phyloP scores from a whole-genome alignment of 768 basidiomycete species.

The Clathrus columnatus region DNA sequence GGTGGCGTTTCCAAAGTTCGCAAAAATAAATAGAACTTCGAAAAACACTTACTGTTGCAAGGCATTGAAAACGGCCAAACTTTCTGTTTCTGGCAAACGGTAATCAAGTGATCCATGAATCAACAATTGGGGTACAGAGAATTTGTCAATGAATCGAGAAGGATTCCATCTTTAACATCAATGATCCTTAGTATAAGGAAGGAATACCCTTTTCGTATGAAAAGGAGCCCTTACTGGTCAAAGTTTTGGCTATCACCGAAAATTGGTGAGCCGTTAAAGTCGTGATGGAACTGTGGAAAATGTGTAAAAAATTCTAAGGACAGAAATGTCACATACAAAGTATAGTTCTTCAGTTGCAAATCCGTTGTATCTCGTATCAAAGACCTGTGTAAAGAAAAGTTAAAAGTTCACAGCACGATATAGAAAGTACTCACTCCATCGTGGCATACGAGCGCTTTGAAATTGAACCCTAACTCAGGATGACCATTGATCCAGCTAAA shows the following conservation, averaged over 20 bases:
- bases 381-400: constrained; percentile 36
- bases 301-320: not conserved
- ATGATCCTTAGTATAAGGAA: not conserved
- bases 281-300: constrained; percentile 63
- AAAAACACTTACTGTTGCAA: constrained; percentile 58
- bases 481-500: constrained; percentile 91
- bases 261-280: constrained; percentile 72
- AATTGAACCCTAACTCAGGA: constrained; percentile 76
- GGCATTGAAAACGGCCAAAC: constrained; percentile 78
- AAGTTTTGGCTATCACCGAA: constrained; percentile 39
- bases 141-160: constrained; percentile 69
- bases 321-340: constrained; percentile 49
- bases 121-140: constrained; percentile 77
- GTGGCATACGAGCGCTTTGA: constrained; percentile 88
- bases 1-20: too few relatives aligned
- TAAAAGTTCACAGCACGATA: not conserved
- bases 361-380: constrained; percentile 72
- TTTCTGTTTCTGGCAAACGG: constrained; percentile 76
- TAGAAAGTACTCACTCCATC: constrained; percentile 59
- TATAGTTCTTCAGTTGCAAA: constrained; percentile 87
- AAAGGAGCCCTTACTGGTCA: constrained; percentile 43
- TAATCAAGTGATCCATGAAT: constrained; percentile 89
- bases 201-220: not conserved
- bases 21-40: too few relatives aligned
- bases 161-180: constrained; percentile 56